Base-by-base conservation (phyloP, 1,284 basidiomycete genomes). In the Papiliotrema terrestris region DNA sequence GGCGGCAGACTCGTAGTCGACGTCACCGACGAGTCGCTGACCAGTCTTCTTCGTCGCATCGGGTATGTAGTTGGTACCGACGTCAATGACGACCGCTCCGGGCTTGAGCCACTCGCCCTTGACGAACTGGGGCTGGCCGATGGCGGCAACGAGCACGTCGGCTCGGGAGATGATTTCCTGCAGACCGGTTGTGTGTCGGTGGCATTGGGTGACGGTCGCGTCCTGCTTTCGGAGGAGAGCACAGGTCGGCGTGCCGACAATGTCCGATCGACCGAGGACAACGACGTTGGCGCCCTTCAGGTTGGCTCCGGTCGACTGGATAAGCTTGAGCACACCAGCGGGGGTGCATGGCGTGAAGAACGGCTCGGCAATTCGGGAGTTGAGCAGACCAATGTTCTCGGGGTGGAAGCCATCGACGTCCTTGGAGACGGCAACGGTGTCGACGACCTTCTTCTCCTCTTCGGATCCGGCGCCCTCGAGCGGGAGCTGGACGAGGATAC, bases 391-490 rank as follows among this genome's bases (percentile, higher is more conserved):
- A 65, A 98, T 98, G 79, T 98, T 99, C 78, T 97, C 95, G 6
- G 95, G 92, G 80, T 98, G 93, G 82, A 99, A 99, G 50, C 95
- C 96, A 77, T 99, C 96, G 56, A 98, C 89, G 69, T 99, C 96
- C 80, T 99, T 99, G 72, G 86, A 83, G 15, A 93, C 91, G 60
- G 85, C 87, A 63, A 99, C 85, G n/a, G 91, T 86, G 78, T 98
- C 95, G 41, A 94, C 96, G 52, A 99, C 88, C 26, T 83, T 81
- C 59, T 94, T 87, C 77, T 98, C 95, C 32, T 86, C 92, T 29
- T 90, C 89, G 19, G 87, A 78, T 49, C 83, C 83, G 58, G 98
- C 85, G 65, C 95, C 89, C 44, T 87, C 83, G 3, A 99, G 85
- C 42, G 96, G 96, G n/a, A 99, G 86, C 78, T 99, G 96, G 9